Evolutionary conservation across 2,329 filamentous ascomycete genomes (phyloP), one percentile per base, ranked within the genome.

Genomic region (Berkeleyomyces rouxiae): DNA sequence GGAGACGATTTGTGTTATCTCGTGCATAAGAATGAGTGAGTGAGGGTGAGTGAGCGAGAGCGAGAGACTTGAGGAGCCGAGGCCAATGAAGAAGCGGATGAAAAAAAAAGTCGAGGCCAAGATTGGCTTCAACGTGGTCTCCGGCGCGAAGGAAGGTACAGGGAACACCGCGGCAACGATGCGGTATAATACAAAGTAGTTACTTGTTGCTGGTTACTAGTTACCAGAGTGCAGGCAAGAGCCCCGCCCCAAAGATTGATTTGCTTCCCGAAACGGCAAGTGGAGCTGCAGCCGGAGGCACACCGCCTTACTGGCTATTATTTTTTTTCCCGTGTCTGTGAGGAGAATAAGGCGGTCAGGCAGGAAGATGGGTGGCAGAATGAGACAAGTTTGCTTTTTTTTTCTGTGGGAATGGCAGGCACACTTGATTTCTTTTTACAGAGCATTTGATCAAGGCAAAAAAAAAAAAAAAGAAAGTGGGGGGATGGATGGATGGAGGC

Each of bases 381-480:
- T 39, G 51, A 55, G 51, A 55, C 51, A 55, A 55, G 51, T 36
- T 61, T 58, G n/a, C 37, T 61, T 61, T 49, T 40, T 31, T 31
- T 47, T 36, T 55, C 36, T 11, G 46, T 44, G 9, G 23, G 23
- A 23, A 23, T 23, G 23, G 23, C 23, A 23, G 23, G 23, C 23
- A 23, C 23, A 23, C 23, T 23, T 23, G 23, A 23, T 23, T 23
- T 23, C 23, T 23, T 23, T 23, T 23, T 23, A 23, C 23, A 23
- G 23, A 23, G 23, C 23, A 23, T 23, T 59, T 42, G 37, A 49
- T 33, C 7, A 10, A 44, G 10, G 31, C 42, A 59, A 59, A 63
- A 42, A 63, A 59, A 59, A 63, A 42, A 63, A 59, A 58, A 42
- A 36, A 31, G 40, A 61, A 63, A 61, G 57, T 65, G 57, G 63